A percentile compares a stretch with the other conserved stretches of the same genome.
These are phyloP conservation scores for Cercospora nicotianae DNA, from an alignment of 2,329 filamentous ascomycete species.

Conservation along the genomic window DNA sequence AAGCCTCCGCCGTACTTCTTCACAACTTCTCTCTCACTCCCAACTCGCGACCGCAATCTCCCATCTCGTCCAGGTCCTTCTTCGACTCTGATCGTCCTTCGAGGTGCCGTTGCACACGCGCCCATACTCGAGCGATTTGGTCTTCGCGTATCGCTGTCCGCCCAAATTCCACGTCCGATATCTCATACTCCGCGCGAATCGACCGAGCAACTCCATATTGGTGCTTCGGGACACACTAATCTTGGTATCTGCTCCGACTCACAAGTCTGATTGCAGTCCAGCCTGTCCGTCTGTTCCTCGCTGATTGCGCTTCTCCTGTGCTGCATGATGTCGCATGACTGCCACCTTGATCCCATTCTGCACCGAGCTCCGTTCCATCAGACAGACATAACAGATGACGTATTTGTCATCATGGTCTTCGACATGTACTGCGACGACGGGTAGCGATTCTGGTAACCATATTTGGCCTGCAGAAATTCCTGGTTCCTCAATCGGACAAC, in stretches of 20 bases:
- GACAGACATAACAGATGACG: conserved; percentile 20
- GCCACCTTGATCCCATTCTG: background rate
- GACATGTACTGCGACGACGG: conserved; percentile 8
- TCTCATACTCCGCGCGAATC: background rate
- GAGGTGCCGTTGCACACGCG: background rate
- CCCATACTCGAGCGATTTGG: background rate
- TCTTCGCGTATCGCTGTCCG: background rate
- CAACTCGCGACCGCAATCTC: background rate
- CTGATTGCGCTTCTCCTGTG: background rate
- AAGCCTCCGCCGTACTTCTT: background rate
- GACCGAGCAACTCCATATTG: background rate
- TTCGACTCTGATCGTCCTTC: background rate
- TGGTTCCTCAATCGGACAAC: conserved; percentile 28
- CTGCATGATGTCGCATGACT: background rate
- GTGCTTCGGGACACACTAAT: background rate
- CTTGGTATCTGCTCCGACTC: background rate
- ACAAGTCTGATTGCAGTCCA: background rate
- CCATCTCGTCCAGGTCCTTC: background rate
- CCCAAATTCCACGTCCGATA: background rate
- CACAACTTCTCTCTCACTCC: background rate
- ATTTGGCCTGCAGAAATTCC: conserved; percentile 24
- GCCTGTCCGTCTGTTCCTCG: background rate
- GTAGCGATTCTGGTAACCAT: conserved; percentile 15
- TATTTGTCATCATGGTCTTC: conserved; percentile 15
- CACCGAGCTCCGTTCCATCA: background rate